Evolutionary conservation across 768 basidiomycete genomes (phyloP), one percentile per base, ranked within the genome.

Genomic region (Auriscalpium orientale): DNA sequence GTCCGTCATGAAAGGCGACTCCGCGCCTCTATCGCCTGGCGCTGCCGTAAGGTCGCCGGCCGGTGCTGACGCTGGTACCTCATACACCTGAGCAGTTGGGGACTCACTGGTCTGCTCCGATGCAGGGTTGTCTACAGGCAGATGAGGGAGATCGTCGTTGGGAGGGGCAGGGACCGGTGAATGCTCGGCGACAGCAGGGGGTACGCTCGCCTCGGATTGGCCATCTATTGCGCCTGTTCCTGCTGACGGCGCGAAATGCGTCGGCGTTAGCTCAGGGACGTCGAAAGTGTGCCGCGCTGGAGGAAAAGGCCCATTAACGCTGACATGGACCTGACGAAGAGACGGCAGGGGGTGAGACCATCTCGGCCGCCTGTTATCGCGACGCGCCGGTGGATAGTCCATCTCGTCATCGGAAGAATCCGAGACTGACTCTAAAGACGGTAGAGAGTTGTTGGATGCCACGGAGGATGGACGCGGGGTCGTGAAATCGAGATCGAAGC

Each of bases 1-100:
- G 53, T 71, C 70, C 2, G 70, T 71, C 58, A 65, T 58, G 60
- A 70, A 69, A 4, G 70, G 70, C 21, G 70, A 69, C 33, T 68
- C 54, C 40, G 53, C 55, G 13, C 47, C 58, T 47, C 53, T 49
- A 28, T 51, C 55, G 28, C 53, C 49, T 22, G 10, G 18, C 15
- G 44, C 22, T 38, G 44, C 49, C 10, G 18, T 43, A 8, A 37
- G 16, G 18, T 21, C 20, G 5, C 38, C 20, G n/a, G 49, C 51
- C 6, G 49, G 21, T 37, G 51, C 36, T 15, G 46, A 33, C 9
- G 48, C 28, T 38, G 15, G 52, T 16, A 22, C 18, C 22, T 40
- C 28, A 18, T 46, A 9, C 1, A n/a, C 35, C 11, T 43, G 16
- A 37, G 60, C 47, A 12, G 35, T 20, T 21, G 18, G 20, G 18